Evolutionary conservation across 2,329 filamentous ascomycete genomes (phyloP).

Genomic region (Botrytis paeoniae): DNA sequence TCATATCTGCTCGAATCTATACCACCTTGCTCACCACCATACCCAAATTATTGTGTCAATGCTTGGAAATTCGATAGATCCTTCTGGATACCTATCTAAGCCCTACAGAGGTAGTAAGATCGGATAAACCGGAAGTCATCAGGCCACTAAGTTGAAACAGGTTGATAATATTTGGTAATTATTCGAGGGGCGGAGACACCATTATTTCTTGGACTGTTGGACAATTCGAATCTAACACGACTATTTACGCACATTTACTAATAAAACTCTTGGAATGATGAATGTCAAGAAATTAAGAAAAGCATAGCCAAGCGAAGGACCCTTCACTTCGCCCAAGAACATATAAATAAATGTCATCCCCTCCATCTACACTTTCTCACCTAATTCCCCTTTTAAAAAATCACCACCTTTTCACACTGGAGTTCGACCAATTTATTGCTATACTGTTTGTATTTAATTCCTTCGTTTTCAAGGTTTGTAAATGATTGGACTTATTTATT

Average conservation of each 20-base stretch:
- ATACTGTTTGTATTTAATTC: background rate
- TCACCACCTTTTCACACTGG: background rate
- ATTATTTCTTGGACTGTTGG: background rate
- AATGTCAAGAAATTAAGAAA: background rate
- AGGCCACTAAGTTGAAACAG: background rate
- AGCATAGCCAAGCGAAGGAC: constrained; percentile 8
- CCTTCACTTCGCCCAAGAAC: background rate
- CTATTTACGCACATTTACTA: background rate
- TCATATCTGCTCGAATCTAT: background rate
- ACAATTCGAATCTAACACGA: background rate
- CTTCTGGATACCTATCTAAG: background rate
- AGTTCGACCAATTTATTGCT: background rate
- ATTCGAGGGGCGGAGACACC: background rate
- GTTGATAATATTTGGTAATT: constrained; percentile 3
- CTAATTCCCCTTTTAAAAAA: background rate
- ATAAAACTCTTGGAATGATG: background rate
- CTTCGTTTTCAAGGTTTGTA: background rate
- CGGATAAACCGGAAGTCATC: background rate
- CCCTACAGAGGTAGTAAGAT: background rate
- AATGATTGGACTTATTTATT: background rate
- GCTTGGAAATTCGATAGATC: background rate
- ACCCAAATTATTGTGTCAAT: background rate
- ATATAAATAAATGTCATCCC: constrained; percentile 7
- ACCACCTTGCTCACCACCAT: background rate
- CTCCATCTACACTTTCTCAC: no score